Conservation (phyloP, 2,329 filamentous ascomycete genomes). For the Fusarium decemcellulare region DNA sequence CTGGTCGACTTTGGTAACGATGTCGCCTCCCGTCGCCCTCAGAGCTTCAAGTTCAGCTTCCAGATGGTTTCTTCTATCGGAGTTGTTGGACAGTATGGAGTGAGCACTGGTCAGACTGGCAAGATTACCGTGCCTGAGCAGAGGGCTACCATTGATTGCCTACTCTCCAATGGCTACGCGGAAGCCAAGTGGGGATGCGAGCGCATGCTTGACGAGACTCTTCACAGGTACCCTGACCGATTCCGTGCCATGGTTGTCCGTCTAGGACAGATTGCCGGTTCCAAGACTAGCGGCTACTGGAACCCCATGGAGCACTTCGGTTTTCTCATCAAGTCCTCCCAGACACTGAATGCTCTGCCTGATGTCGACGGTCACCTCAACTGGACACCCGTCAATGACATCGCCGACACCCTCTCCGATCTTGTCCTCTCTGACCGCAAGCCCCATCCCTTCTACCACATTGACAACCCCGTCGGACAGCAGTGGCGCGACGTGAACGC, state of each 20-base stretch:
- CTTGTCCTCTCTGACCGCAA: conserved; percentile 17
- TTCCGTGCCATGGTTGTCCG: conserved; percentile 41
- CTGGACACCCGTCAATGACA: conserved; percentile 35
- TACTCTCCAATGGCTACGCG: conserved; percentile 34
- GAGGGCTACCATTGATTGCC: conserved; percentile 24
- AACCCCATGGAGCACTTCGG: conserved; percentile 44
- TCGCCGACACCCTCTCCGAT: conserved; percentile 15
- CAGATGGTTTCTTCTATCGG: conserved; percentile 33
- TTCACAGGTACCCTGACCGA: conserved; percentile 30
- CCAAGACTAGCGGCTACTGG: conserved; percentile 42
- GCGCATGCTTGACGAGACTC: conserved; percentile 40
- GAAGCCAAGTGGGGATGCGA: conserved; percentile 43
- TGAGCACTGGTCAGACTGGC: conserved; percentile 18
- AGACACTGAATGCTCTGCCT: conserved; percentile 33
- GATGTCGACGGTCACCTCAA: conserved; percentile 31
- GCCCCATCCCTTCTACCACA: conserved; percentile 27
- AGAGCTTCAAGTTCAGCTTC: conserved; percentile 34
- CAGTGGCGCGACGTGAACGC: conserved; percentile 35
- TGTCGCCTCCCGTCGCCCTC: conserved; percentile 1
- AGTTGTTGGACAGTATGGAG: conserved; percentile 26
- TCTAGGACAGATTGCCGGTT: conserved; percentile 40
- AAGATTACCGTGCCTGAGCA: conserved; percentile 32
- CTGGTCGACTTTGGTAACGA: conserved; percentile 17
- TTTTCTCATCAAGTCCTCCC: conserved; percentile 40
- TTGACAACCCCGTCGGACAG: conserved; percentile 31